Evolutionary conservation across 371 early-diverging fungal genomes (phyloP).

Genomic region (Paramicrosporidium saccamoebae): DNA sequence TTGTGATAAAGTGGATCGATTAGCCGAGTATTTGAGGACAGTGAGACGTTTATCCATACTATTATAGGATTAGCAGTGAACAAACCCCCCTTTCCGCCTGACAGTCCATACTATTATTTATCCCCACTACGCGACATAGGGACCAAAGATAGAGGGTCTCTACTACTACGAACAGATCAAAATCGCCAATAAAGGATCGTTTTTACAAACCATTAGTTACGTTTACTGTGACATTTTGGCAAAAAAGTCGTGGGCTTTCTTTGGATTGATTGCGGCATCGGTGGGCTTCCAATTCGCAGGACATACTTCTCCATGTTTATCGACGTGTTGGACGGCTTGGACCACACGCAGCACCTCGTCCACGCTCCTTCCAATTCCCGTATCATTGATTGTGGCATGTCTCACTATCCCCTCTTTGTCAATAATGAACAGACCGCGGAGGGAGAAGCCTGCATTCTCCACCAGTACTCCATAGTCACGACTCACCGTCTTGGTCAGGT

Average conservation of each 20-base stretch:
- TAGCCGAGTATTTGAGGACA: no score
- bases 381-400: conserved; percentile 33
- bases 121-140: no score
- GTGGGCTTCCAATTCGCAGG: conserved; percentile 66
- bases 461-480: conserved; percentile 40
- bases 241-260: no score
- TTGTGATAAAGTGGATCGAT: no score
- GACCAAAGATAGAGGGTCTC: no score
- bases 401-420: conserved; percentile 56
- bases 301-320: conserved; percentile 59
- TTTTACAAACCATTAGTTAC: no score
- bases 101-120: no score
- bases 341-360: conserved; percentile 77
- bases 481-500: conserved; percentile 48
- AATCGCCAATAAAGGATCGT: no score
- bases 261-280: conserved; percentile 10
- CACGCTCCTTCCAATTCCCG: conserved; percentile 73
- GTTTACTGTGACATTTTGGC: background rate
- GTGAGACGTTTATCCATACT: no score
- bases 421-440: conserved; percentile 65
- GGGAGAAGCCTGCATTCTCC: conserved; percentile 17
- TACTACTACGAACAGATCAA: no score
- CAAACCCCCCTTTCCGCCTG: no score
- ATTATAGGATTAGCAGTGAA: no score
- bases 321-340: conserved; percentile 76